Evolutionary conservation across 164 flowering plant genomes (phyloP).

Genomic region (Berberis vulgaris): DNA sequence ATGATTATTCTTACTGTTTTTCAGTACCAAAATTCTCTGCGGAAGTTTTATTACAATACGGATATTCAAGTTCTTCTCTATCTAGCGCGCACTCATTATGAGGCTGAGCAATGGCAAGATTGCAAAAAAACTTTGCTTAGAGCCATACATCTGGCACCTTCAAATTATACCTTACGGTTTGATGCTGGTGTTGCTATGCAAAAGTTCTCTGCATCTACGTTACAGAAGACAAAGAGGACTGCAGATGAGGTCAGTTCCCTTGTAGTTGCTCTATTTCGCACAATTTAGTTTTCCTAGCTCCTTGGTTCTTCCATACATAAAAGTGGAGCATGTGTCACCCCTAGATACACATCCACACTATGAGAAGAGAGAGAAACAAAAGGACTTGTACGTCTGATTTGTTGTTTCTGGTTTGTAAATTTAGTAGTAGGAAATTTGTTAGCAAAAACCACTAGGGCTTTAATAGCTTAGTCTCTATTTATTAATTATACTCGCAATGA

Average conservation of each 20-base stretch:
- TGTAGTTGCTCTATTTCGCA: not conserved
- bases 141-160: constrained; percentile 93
- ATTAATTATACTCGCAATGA: too few species aligned
- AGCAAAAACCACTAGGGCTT: too few species aligned
- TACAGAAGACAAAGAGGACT: constrained; percentile 77
- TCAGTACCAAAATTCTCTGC: constrained; percentile 96
- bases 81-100: constrained; percentile 93
- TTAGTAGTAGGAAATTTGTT: too few species aligned
- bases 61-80: constrained; percentile 84
- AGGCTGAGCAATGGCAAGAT: constrained; percentile 99
- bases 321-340: too few species aligned
- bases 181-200: constrained; percentile 94
- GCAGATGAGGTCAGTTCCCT: constrained; percentile 71
- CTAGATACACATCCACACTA: too few species aligned
- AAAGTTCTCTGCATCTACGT: constrained; percentile 82
- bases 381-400: too few species aligned
- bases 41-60: constrained; percentile 78
- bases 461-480: too few species aligned
- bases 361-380: too few species aligned
- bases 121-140: constrained; percentile 81
- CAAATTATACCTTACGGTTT: constrained; percentile 84
- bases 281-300: not conserved
- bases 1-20: constrained; percentile 9
- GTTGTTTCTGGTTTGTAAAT: too few species aligned
- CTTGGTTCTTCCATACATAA: not conserved